Conservation (phyloP, 2,329 filamentous ascomycete species). For the Zasmidium cellare region DNA sequence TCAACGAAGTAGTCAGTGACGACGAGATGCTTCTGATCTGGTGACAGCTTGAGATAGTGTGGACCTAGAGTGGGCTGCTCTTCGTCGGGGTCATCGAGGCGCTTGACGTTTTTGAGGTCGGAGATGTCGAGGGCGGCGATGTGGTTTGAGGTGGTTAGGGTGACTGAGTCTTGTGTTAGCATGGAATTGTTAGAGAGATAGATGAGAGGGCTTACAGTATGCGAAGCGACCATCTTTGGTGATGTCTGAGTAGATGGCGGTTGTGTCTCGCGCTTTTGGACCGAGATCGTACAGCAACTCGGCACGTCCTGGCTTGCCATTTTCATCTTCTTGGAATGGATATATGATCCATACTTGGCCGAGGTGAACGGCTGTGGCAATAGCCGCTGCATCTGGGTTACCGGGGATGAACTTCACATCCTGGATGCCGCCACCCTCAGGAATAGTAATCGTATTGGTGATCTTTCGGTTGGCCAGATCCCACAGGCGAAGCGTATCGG, state of each 20-base stretch:
- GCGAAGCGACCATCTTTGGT: conserved; percentile 58
- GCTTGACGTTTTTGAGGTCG: conserved; percentile 60
- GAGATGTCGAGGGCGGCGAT: conserved; percentile 63
- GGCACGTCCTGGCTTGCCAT: conserved; percentile 59
- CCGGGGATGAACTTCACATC: conserved; percentile 67
- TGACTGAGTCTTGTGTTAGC: conserved; percentile 36
- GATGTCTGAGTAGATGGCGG: conserved; percentile 63
- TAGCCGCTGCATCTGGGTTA: conserved; percentile 58
- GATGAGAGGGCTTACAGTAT: conserved; percentile 39
- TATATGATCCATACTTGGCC: conserved; percentile 67
- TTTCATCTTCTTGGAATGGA: conserved; percentile 56
- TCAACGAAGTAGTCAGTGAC: conserved; percentile 69
- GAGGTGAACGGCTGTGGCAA: conserved; percentile 61
- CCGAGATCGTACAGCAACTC: conserved; percentile 62
- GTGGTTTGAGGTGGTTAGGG: conserved; percentile 62
- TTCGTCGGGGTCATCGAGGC: conserved; percentile 61
- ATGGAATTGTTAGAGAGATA: too few relatives aligned
- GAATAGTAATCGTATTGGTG: conserved; percentile 62
- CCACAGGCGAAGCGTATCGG: conserved; percentile 62
- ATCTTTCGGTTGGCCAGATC: conserved; percentile 55
- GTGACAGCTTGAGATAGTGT: conserved; percentile 65
- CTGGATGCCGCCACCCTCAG: conserved; percentile 60
- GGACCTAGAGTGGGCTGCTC: conserved; percentile 61
- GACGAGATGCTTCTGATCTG: conserved; percentile 64
- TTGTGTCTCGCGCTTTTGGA: conserved; percentile 54